Conservation (phyloP, 164 flowering plant species). For the Dillenia suffruticosa region DNA sequence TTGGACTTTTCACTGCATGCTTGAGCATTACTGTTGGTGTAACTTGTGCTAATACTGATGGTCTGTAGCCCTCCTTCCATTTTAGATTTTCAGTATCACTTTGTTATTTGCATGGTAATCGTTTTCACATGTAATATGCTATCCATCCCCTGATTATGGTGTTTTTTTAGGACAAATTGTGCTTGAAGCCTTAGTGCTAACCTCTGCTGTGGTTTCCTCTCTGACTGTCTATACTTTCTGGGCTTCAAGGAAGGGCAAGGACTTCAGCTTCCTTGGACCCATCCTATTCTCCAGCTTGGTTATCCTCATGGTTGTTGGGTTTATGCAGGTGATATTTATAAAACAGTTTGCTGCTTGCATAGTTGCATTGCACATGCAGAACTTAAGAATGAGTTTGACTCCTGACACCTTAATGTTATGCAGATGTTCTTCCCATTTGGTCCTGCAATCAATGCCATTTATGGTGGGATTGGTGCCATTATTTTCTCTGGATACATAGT, state of each 20-base stretch:
- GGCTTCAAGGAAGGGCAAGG: slow-evolving; percentile 98
- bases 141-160: not conserved
- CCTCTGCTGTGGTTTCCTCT: slow-evolving; percentile 78
- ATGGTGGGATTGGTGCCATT: slow-evolving; percentile 75
- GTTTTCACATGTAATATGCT: not conserved
- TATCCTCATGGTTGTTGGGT: slow-evolving; percentile 59
- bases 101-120: not conserved
- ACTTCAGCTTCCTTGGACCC: slow-evolving; percentile 94
- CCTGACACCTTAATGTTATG: not conserved
- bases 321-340: slow-evolving; percentile 63
- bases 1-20: slow-evolving; percentile 80
- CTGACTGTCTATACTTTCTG: slow-evolving; percentile 95
- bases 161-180: slow-evolving; percentile 74
- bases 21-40: slow-evolving; percentile 83
- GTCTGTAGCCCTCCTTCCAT: slow-evolving; percentile 28
- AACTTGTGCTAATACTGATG: slow-evolving; percentile 88
- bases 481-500: slow-evolving; percentile 84
- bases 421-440: slow-evolving; percentile 96
- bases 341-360: not conserved
- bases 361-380: too few species aligned
- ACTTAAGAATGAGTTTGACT: too few species aligned
- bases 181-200: slow-evolving; percentile 83
- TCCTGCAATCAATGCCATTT: slow-evolving; percentile 57
- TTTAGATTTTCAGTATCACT: not conserved
- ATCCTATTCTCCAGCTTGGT: slow-evolving; percentile 77